phyloP scores from a whole-genome alignment of 129 eudicot genomes.

The Solidago caesia region DNA sequence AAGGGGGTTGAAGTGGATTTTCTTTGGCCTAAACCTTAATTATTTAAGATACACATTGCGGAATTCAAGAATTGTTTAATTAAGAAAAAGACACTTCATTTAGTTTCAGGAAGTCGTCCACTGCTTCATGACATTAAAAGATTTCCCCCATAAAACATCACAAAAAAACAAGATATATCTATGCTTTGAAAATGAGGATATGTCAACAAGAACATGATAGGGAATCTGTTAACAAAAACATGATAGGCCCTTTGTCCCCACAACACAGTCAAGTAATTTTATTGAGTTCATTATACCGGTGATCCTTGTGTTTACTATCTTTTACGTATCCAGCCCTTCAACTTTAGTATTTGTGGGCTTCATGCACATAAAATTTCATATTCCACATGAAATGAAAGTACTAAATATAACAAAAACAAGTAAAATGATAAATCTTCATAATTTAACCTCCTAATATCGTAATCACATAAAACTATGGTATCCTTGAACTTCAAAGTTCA shows the following conservation, averaged over 20 bases:
- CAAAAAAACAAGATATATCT: constrained; percentile 26
- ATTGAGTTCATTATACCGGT: no score
- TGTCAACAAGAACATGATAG: constrained; percentile 28
- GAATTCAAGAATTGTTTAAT: constrained; percentile 5
- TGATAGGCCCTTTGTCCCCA: constrained; percentile 23
- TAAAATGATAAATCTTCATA: no score
- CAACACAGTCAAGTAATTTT: constrained; percentile 3
- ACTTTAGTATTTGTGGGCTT: no score
- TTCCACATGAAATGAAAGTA: no score
- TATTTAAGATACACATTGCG: background rate
- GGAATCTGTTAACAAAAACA: no score
- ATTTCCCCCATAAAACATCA: constrained; percentile 34
- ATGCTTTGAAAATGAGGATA: constrained; percentile 35
- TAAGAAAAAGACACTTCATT: background rate
- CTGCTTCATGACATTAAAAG: constrained; percentile 19
- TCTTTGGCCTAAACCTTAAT: background rate
- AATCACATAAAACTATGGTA: no score
- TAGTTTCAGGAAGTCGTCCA: constrained; percentile 21
- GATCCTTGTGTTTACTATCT: no score
- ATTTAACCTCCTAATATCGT: no score
- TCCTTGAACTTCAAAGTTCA: no score
- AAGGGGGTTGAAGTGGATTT: background rate
- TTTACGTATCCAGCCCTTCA: no score
- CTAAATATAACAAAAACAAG: no score
- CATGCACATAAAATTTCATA: no score